phyloP scores from a whole-genome alignment of 352 stramenopile species.

The Phytophthora pisi region DNA sequence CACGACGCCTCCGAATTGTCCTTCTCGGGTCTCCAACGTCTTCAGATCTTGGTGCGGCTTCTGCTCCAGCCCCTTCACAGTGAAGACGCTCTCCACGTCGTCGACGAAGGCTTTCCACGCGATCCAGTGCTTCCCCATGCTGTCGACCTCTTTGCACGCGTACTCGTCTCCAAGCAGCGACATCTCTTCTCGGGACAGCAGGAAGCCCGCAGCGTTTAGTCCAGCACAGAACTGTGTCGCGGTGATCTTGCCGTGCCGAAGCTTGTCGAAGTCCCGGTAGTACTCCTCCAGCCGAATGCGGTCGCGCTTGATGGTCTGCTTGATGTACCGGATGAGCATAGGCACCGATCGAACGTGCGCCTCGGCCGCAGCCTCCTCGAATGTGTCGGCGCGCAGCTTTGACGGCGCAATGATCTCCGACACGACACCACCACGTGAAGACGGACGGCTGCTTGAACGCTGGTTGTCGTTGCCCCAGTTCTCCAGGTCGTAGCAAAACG shows the following conservation, averaged over 20 bases:
- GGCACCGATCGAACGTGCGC: constrained; percentile 52
- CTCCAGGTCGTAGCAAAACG: constrained; percentile 83
- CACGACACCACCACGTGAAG: constrained; percentile 47
- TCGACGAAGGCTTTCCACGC: constrained; percentile 83
- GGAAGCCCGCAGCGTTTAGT: constrained; percentile 57
- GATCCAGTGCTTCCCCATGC: constrained; percentile 59
- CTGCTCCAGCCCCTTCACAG: constrained; percentile 72
- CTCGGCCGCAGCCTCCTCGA: constrained; percentile 41
- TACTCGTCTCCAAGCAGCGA: constrained; percentile 61
- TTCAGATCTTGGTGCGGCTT: constrained; percentile 63
- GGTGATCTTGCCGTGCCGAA: constrained; percentile 81
- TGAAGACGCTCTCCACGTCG: constrained; percentile 85
- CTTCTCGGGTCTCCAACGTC: constrained; percentile 48
- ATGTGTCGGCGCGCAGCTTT: constrained; percentile 44
- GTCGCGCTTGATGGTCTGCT: constrained; percentile 81
- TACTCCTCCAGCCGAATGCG: constrained; percentile 84
- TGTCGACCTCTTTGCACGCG: constrained; percentile 62
- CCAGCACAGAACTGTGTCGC: constrained; percentile 66
- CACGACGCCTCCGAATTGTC: constrained; percentile 65
- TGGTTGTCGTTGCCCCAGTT: constrained; percentile 51
- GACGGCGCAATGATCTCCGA: constrained; percentile 68
- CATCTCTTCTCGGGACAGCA: constrained; percentile 67
- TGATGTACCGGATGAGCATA: constrained; percentile 83
- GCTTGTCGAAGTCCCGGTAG: constrained; percentile 86
- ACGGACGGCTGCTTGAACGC: constrained; percentile 33